Conservation (phyloP, 805 yeast genomes). For the Wickerhamiella domercqiae region DNA sequence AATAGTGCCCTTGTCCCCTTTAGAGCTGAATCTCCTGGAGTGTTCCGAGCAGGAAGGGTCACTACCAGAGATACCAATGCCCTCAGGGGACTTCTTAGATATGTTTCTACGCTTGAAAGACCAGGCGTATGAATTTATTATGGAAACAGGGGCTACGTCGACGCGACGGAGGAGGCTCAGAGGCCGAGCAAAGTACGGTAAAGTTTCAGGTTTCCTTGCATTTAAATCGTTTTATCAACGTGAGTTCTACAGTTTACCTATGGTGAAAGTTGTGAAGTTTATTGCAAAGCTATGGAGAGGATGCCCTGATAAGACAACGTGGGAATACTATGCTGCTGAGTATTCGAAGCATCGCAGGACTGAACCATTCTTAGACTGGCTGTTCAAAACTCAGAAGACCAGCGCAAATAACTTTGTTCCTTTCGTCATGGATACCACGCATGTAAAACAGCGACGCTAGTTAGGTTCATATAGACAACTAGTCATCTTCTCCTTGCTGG, state of each 20-base stretch:
- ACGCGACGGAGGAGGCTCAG: too few relatives aligned
- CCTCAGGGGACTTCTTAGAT: background rate
- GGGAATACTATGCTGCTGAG: slow-evolving; percentile 1
- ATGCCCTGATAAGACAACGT: background rate
- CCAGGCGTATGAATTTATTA: background rate
- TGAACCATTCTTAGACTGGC: background rate
- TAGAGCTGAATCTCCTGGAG: too few relatives aligned
- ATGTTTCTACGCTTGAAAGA: background rate
- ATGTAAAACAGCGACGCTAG: background rate
- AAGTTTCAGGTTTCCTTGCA: background rate
- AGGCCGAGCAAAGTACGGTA: too few relatives aligned
- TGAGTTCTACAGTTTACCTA: background rate
- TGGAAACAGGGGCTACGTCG: background rate
- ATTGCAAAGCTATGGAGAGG: background rate
- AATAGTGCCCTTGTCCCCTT: too few relatives aligned
- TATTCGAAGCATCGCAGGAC: background rate
- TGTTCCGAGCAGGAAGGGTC: too few relatives aligned
- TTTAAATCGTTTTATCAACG: background rate
- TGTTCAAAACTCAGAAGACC: background rate
- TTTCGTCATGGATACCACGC: background rate
- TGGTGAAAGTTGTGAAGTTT: background rate
- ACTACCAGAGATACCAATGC: too few relatives aligned
- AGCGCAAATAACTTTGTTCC: background rate
- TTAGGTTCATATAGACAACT: background rate
- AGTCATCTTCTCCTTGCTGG: slow-evolving; percentile 41